These are phyloP conservation scores for Venturiaceae sp. DNA, from an alignment of 2,329 filamentous ascomycete genomes.

Conservation along the genomic window DNA sequence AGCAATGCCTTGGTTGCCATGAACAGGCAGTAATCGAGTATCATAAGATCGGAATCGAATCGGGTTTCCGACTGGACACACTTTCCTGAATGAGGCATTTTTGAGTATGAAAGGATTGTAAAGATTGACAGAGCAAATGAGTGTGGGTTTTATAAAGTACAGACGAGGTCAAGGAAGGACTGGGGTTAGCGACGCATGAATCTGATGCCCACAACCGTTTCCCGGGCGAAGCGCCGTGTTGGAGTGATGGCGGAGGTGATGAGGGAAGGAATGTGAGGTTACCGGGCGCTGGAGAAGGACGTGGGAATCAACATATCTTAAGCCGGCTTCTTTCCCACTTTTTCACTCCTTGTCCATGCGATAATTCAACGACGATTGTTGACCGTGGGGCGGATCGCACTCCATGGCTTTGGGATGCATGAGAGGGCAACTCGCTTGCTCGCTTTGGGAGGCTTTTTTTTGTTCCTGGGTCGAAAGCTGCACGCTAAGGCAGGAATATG, in stretches of 20 bases:
- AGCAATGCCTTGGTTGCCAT: constrained; percentile 34
- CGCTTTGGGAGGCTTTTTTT: neutral
- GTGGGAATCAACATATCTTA: neutral
- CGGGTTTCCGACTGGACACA: constrained; percentile 14
- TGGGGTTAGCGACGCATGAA: neutral
- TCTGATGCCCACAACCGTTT: neutral
- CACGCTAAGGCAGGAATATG: neutral
- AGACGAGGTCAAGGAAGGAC: neutral
- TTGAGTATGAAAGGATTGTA: neutral
- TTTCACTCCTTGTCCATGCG: neutral
- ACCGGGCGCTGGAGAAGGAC: neutral
- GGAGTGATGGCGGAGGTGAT: neutral
- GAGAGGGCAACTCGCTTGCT: neutral
- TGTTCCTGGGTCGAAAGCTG: neutral
- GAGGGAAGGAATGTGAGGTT: neutral
- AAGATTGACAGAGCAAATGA: neutral
- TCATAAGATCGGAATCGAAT: constrained; percentile 42
- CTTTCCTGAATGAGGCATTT: neutral
- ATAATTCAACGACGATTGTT: neutral
- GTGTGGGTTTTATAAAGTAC: neutral
- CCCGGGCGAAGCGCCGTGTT: neutral
- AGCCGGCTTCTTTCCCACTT: neutral
- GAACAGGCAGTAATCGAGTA: constrained; percentile 46
- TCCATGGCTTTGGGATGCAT: neutral
- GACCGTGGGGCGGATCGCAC: neutral